Conservation (phyloP, 768 basidiomycete species). For the Pleurotus citrinopileatus region DNA sequence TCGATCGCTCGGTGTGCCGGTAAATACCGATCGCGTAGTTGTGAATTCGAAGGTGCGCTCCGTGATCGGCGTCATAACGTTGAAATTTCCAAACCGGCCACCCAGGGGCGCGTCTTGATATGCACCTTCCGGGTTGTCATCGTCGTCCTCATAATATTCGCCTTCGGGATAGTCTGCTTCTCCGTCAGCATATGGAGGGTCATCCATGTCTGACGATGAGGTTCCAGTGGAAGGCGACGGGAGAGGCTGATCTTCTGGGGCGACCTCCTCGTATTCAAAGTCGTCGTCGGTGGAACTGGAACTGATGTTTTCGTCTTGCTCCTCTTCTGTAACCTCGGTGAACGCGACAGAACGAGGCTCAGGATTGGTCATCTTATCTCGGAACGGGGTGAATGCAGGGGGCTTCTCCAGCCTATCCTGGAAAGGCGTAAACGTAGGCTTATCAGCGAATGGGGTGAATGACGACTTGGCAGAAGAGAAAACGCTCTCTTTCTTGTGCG, state of each 20-base stretch:
- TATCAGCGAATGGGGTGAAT: slow-evolving; percentile 38
- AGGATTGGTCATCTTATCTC: slow-evolving; percentile 18
- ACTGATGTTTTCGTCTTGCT: slow-evolving; percentile 24
- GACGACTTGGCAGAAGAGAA: slow-evolving; percentile 47
- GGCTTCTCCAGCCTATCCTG: slow-evolving; percentile 24
- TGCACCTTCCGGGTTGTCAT: slow-evolving; percentile 26
- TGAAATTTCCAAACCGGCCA: slow-evolving; percentile 78
- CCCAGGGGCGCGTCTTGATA: slow-evolving; percentile 59
- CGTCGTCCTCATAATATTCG: slow-evolving; percentile 16
- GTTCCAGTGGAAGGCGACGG: slow-evolving; percentile 5
- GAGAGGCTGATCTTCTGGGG: slow-evolving; percentile 12
- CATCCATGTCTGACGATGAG: slow-evolving; percentile 7
- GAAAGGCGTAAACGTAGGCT: slow-evolving; percentile 40
- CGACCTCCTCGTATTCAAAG: slow-evolving; percentile 35
- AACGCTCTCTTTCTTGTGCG: slow-evolving; percentile 9
- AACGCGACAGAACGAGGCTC: slow-evolving; percentile 26
- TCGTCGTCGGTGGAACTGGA: slow-evolving; percentile 21
- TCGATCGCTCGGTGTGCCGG: slow-evolving; percentile 39
- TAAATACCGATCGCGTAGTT: slow-evolving; percentile 40
- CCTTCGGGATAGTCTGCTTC: slow-evolving; percentile 21
- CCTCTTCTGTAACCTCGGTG: slow-evolving; percentile 21
- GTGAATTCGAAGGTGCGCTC: slow-evolving; percentile 90
- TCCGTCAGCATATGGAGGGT: slow-evolving; percentile 17
- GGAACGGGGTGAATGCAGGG: slow-evolving; percentile 36
- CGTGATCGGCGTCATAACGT: slow-evolving; percentile 97